A percentile compares a stretch with the other conserved stretches of the same genome.
Conservation (phyloP, 495 filamentous ascomycete species). For the Pyrenula massariospora region DNA sequence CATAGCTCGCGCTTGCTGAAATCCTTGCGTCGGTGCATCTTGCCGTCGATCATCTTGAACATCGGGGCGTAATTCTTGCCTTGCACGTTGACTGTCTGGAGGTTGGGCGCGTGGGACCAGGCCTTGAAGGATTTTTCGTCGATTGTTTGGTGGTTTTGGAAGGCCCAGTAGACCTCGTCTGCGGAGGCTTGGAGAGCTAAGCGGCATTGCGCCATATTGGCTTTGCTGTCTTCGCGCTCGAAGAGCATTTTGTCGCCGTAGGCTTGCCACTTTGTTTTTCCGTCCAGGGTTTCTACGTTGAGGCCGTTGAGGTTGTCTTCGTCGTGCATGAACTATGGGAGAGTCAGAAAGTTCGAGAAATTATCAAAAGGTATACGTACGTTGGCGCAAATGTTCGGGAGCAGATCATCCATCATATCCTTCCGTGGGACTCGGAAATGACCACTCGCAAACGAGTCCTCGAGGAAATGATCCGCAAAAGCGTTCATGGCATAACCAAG, state of each 20-base stretch:
- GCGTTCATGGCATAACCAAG: constrained; percentile 11
- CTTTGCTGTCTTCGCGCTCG: constrained; percentile 1
- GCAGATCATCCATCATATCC: no score
- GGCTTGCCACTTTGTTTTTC: constrained; percentile 2
- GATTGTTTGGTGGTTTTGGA: no score
- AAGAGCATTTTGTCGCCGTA: constrained; percentile 9
- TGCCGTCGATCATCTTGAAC: no score
- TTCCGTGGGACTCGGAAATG: constrained; percentile 10
- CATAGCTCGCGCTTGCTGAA: no score
- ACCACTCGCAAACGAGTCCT: constrained; percentile 11
- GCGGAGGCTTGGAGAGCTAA: constrained; percentile 6
- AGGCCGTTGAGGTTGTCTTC: constrained; percentile 10
- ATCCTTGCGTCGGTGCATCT: no score
- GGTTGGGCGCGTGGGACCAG: no score
- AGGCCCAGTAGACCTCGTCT: constrained; percentile 9
- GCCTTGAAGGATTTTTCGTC: no score
- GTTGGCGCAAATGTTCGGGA: no score
- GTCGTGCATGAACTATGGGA: constrained; percentile 10
- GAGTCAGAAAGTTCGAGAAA: no score
- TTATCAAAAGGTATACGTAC: no score
- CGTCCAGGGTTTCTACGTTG: constrained; percentile 1
- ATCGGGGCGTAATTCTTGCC: no score
- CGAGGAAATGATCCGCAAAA: constrained; percentile 15
- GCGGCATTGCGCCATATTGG: constrained; percentile 2
- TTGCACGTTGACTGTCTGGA: no score